These are phyloP conservation scores for Apophysomyces elegans DNA, from an alignment of 371 early-diverging fungal genomes.

Conservation along the genomic window DNA sequence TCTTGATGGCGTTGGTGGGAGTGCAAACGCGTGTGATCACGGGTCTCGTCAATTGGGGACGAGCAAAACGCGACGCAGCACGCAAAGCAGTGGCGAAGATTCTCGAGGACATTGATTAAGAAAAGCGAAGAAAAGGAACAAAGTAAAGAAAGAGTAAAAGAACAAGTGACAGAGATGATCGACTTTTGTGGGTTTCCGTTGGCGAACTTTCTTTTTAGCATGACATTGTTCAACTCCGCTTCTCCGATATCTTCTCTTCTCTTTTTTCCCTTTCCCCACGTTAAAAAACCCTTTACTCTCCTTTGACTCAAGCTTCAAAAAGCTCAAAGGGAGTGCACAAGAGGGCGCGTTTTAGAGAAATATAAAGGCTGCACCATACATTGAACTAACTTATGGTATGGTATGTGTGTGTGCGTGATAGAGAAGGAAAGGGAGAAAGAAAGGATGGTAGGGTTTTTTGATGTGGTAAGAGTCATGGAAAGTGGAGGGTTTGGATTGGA, in stretches of 20 bases:
- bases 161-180: constrained; percentile 7
- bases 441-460: neutral
- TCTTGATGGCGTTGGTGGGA: constrained; percentile 18
- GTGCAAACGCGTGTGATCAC: constrained; percentile 24
- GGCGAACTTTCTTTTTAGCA: neutral
- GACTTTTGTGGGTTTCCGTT: neutral
- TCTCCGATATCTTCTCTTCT: neutral
- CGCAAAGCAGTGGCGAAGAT: constrained; percentile 48
- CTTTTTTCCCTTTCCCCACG: neutral
- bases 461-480: constrained; percentile 3
- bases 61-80: constrained; percentile 43
- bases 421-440: neutral
- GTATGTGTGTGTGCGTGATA: no score
- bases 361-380: neutral
- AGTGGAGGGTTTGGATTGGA: constrained; percentile 3
- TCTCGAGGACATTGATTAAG: constrained; percentile 41
- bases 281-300: no score
- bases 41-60: constrained; percentile 35
- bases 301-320: neutral
- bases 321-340: no score
- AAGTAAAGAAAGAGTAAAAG: constrained; percentile 19
- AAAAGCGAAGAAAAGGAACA: neutral
- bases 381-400: neutral
- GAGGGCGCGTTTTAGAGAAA: neutral
- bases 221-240: neutral